These are phyloP conservation scores for Vaccinium myrtillus DNA, from an alignment of 148 eudicot genomes.

Conservation along the genomic window DNA sequence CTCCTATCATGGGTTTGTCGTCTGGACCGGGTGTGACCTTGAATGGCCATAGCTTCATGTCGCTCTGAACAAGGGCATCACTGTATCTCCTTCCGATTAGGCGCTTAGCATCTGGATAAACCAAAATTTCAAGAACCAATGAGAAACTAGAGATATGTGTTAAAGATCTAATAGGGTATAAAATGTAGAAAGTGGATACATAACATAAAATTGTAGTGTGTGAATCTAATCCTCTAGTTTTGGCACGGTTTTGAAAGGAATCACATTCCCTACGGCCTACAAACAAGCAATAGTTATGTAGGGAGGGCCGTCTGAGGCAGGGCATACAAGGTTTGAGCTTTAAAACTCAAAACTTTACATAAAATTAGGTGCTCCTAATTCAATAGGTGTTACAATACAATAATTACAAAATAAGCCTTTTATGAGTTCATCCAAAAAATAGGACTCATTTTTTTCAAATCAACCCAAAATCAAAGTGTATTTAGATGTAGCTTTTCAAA, in stretches of 20 bases:
- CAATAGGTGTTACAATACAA: no score
- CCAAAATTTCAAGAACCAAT: neutral
- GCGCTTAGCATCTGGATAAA: constrained; percentile 7
- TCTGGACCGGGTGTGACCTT: neutral
- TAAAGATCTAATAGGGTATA: neutral
- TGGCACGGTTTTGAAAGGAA: neutral
- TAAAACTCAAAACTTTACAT: no score
- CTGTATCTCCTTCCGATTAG: constrained; percentile 8
- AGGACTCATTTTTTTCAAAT: no score
- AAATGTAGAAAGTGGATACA: neutral
- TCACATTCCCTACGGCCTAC: neutral
- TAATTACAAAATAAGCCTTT: neutral
- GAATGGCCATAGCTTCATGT: neutral
- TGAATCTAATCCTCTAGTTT: neutral
- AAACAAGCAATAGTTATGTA: no score
- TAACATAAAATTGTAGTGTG: neutral
- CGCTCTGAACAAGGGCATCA: neutral
- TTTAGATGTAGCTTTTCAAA: no score
- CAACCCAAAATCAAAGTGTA: neutral
- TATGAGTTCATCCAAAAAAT: neutral
- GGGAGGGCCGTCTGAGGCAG: no score
- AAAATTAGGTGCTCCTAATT: neutral
- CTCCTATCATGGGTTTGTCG: neutral
- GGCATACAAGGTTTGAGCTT: no score
- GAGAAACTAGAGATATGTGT: neutral